These are phyloP conservation scores for Vitis vinifera DNA, from an alignment of 164 flowering plant species.

Conservation along the genomic window ASM3070453v1 NC_081820.1:20949001-20949500, in stretches of 20 bases:
- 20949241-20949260: constrained; percentile 90
- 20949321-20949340: constrained; percentile 71
- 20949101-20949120: constrained; percentile 96
- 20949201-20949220: neutral
- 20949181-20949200: neutral
- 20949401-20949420: too few relatives aligned
- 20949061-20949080: constrained; percentile 76
- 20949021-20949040: neutral
- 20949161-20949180: neutral
- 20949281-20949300: constrained; percentile 73
- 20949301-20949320: constrained; percentile 55
- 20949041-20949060: constrained; percentile 11
- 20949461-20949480: too few relatives aligned
- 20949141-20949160: neutral
- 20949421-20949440: too few relatives aligned
- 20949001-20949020: neutral
- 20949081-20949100: constrained; percentile 82
- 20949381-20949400: neutral
- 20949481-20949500: too few relatives aligned
- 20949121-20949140: constrained; percentile 8
- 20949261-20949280: constrained; percentile 98
- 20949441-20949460: too few relatives aligned
- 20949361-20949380: constrained; percentile 88
- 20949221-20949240: constrained; percentile 84
- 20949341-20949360: constrained; percentile 85